Base-by-base conservation (phyloP, 192 early-diverging fungal species). In the Gryganskiella cystojenkinii region DNA sequence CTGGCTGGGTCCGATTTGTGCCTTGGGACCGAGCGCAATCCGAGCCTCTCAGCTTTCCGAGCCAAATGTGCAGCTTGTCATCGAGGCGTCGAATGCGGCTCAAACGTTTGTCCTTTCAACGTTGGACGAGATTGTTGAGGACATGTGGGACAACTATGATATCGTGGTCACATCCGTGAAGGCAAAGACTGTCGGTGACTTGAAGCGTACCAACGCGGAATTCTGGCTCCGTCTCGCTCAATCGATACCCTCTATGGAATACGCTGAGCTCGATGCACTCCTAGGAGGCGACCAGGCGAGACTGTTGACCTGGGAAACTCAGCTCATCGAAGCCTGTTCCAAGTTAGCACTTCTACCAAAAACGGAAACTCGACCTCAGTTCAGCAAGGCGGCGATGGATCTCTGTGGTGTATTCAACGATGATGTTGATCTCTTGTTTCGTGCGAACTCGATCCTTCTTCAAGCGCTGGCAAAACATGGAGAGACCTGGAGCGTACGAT, bases 61-160 rank as follows among this genome's bases (percentile, higher is more conserved):
- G 10, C 15, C 22, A 7, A 30, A 46, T 17, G 33, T 46, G 1
- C 19, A 56, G 30, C 40, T 60, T 7, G 37, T 76, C 47, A 4
- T 1, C 24, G 53, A 46, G 8, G 28, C 46, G 7, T 56, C 60
- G 11, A 28, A 44, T 7, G 22, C 60, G 17, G 59, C 64, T 5
- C 47, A 15, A 31, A 56, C n/a, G 14, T 49, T 58, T 22, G 19
- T 30, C 11, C 11, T 40, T 27, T 11, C 42, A 11, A 4, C 62
- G 3, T 28, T 68, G 52, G 37, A 67, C 0, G 22, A 28, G 10
- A 58, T 67, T 25, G 34, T 61, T 1, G 60, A 58, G 24, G 34
- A 49, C 20, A 56, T 76, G 46, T 76, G 73, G 73, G 53, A 20
- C 22, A 76, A 76, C 46, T 76, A 76, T 34, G 30, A 27, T 1